These are phyloP conservation scores for Starmerella ratchasimensis DNA, from an alignment of 805 yeast genomes.

Conservation along the genomic window DNA sequence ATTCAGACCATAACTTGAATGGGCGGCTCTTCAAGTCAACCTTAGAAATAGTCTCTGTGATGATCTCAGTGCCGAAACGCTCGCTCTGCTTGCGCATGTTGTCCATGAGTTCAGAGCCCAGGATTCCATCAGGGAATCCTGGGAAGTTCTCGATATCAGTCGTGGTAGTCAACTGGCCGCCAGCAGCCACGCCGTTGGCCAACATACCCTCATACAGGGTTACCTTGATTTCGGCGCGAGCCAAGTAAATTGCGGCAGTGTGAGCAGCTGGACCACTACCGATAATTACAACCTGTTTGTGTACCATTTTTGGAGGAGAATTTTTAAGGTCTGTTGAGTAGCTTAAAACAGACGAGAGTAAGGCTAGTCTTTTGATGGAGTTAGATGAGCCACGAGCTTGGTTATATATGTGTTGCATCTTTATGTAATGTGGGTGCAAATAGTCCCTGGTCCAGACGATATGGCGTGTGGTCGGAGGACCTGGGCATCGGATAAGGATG, in stretches of 20 bases:
- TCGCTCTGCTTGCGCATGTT: conserved; percentile 79
- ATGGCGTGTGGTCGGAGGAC: too few species aligned
- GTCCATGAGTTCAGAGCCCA: conserved; percentile 83
- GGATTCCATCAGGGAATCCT: conserved; percentile 89
- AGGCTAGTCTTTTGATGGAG: conserved; percentile 14
- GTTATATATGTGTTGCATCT: conserved; percentile 13
- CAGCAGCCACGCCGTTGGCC: conserved; percentile 98
- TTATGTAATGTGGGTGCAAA: conserved; percentile 17
- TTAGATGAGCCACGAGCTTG: neutral
- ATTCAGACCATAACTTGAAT: conserved; percentile 94
- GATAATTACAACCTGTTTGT: conserved; percentile 27
- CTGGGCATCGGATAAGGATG: too few species aligned
- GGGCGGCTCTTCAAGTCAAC: conserved; percentile 81
- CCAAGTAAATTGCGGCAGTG: conserved; percentile 93
- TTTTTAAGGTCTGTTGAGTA: conserved; percentile 1
- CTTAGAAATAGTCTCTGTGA: conserved; percentile 90
- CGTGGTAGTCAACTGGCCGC: conserved; percentile 97
- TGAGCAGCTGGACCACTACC: conserved; percentile 99
- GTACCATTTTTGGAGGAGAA: conserved; percentile 13
- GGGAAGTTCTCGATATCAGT: conserved; percentile 98
- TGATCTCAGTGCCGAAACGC: conserved; percentile 82
- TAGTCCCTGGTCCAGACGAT: too few species aligned
- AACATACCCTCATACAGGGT: conserved; percentile 87
- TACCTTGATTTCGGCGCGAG: conserved; percentile 94
- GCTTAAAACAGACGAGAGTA: conserved; percentile 14